phyloP scores from a whole-genome alignment of 345 rosid genomes.

The Combretum micranthum region DNA sequence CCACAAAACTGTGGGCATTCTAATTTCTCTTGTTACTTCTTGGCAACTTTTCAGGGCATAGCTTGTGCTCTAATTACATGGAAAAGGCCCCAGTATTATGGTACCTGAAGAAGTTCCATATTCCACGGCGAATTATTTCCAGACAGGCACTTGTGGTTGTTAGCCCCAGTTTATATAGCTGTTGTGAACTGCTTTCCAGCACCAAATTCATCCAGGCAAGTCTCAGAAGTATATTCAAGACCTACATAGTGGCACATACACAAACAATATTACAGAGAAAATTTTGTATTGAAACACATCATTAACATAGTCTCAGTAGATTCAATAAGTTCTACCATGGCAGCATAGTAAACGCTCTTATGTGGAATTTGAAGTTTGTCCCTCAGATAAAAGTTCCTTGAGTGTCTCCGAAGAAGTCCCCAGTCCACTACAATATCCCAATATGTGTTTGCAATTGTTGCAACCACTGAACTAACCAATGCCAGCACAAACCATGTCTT shows the following conservation, averaged over 20 bases:
- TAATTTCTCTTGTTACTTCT: too few species aligned
- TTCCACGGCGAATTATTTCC: constrained; percentile 57
- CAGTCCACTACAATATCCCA: constrained; percentile 72
- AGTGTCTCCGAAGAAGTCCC: constrained; percentile 65
- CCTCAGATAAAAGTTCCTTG: constrained; percentile 50
- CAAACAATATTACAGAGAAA: too few species aligned
- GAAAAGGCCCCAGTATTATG: neutral
- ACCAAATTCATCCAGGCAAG: constrained; percentile 66
- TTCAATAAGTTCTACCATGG: constrained; percentile 46
- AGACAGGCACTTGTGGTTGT: constrained; percentile 43
- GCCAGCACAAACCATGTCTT: constrained; percentile 52
- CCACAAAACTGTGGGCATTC: too few species aligned
- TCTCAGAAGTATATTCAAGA: constrained; percentile 44
- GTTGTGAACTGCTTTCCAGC: constrained; percentile 36
- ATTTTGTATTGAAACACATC: neutral
- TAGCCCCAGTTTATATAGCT: constrained; percentile 38
- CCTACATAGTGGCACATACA: constrained; percentile 18
- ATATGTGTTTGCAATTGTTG: constrained; percentile 36
- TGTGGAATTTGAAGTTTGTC: constrained; percentile 58
- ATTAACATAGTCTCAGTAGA: neutral
- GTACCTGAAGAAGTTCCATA: constrained; percentile 85
- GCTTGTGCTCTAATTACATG: too few species aligned
- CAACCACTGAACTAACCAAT: constrained; percentile 52
- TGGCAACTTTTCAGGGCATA: neutral
- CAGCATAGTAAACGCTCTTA: constrained; percentile 53